Conservation (phyloP, 2,329 filamentous ascomycete species). For the Xylariaceae sp. region DNA sequence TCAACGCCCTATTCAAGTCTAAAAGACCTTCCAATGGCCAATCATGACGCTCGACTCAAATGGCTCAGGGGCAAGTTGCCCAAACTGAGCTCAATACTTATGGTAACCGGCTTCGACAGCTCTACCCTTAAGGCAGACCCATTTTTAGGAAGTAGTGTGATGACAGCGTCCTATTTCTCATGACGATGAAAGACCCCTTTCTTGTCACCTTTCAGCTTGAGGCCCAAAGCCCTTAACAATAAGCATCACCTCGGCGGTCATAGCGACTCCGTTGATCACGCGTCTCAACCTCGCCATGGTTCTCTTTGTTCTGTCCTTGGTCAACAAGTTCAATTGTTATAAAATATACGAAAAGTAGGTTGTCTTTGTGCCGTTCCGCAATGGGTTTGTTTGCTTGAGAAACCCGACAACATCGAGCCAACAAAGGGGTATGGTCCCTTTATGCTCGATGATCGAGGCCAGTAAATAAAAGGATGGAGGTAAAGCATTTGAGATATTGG, state of each 20-base stretch:
- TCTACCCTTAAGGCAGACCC: neutral
- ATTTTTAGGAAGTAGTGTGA: neutral
- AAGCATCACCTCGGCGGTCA: neutral
- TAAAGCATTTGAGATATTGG: neutral
- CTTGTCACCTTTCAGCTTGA: neutral
- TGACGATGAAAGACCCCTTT: neutral
- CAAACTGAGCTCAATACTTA: too few species aligned
- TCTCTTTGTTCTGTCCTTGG: neutral
- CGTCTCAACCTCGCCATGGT: neutral
- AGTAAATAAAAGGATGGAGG: neutral
- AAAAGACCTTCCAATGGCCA: too few species aligned
- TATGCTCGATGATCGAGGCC: neutral
- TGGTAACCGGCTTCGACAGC: too few species aligned
- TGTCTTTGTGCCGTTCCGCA: too few species aligned
- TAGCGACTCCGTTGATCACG: neutral
- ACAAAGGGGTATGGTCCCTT: neutral
- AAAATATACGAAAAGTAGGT: too few species aligned
- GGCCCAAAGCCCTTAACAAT: neutral
- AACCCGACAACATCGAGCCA: too few species aligned
- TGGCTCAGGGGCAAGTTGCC: too few species aligned
- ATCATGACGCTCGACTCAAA: neutral
- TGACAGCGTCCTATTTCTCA: neutral
- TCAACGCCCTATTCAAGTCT: neutral
- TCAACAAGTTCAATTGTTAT: neutral
- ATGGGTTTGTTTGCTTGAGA: too few species aligned